These are phyloP conservation scores for Solanum chacoense DNA, from an alignment of 305 asterid species.

Conservation along the genomic window DNA sequence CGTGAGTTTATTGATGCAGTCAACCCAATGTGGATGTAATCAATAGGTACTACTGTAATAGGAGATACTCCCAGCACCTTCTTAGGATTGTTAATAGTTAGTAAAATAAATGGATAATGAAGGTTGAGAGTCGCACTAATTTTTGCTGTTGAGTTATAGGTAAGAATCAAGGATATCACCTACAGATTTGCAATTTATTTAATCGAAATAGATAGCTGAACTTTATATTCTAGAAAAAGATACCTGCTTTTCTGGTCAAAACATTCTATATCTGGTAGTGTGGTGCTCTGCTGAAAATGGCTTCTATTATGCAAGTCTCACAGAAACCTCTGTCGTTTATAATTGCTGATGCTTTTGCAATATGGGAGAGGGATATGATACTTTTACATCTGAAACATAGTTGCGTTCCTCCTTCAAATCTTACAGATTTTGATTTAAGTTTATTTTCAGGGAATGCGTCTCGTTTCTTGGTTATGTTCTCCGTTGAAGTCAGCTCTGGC, in stretches of 20 bases:
- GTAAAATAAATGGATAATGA: neutral
- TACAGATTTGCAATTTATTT: neutral
- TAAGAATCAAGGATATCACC: neutral
- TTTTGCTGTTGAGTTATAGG: neutral
- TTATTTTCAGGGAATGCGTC: constrained; percentile 47
- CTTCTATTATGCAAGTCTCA: neutral
- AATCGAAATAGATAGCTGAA: neutral
- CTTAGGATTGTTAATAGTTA: neutral
- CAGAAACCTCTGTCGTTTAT: neutral
- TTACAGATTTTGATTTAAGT: constrained; percentile 1
- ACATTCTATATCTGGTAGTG: neutral
- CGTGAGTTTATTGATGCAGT: neutral
- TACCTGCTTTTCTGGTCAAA: neutral
- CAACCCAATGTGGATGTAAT: neutral
- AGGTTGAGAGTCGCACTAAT: neutral
- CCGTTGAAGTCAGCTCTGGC: constrained; percentile 80
- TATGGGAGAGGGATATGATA: neutral
- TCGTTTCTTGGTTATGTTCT: constrained; percentile 46
- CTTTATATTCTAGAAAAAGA: neutral
- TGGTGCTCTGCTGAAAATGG: neutral
- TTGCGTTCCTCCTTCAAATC: neutral
- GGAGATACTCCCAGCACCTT: neutral
- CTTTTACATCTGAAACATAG: neutral
- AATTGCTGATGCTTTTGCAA: neutral
- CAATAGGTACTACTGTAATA: neutral